Conservation (phyloP, 768 basidiomycete species). For the Lactarius vividus region DNA sequence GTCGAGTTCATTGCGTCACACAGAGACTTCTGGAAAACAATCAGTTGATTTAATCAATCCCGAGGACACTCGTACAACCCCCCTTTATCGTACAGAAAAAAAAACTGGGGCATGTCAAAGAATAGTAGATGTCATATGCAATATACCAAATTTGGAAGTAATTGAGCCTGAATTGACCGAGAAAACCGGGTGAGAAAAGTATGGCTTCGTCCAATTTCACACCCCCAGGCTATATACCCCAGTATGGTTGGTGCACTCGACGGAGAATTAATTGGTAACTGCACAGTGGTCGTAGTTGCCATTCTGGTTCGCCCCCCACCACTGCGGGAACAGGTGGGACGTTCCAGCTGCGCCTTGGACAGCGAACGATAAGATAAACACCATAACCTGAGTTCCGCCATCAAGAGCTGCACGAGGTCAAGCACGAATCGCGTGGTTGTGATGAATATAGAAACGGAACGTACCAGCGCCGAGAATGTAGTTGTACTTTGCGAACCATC, state of each 20-base stretch:
- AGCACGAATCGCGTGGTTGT: background rate
- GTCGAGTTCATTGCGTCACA: background rate
- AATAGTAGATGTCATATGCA: background rate
- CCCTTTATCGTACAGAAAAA: too few relatives aligned
- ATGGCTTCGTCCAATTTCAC: too few relatives aligned
- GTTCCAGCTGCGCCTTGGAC: constrained; percentile 48
- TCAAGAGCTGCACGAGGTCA: constrained; percentile 34
- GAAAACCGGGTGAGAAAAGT: background rate
- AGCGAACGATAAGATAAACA: constrained; percentile 33
- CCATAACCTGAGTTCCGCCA: constrained; percentile 52
- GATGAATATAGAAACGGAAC: background rate
- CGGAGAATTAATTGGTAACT: background rate
- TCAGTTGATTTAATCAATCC: background rate
- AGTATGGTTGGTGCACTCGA: background rate
- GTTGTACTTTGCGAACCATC: constrained; percentile 44
- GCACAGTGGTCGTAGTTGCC: constrained; percentile 38
- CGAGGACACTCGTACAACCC: too few relatives aligned
- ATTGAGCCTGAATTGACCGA: too few relatives aligned
- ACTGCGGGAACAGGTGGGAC: constrained; percentile 49
- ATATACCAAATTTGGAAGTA: background rate
- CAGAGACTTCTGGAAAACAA: background rate
- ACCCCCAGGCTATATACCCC: background rate
- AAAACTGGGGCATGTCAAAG: too few relatives aligned
- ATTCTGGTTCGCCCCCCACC: constrained; percentile 56
- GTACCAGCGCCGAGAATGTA: constrained; percentile 39